These are phyloP conservation scores for Pythium aquatile DNA, from an alignment of 352 stramenopile species.

Conservation along the genomic window DNA sequence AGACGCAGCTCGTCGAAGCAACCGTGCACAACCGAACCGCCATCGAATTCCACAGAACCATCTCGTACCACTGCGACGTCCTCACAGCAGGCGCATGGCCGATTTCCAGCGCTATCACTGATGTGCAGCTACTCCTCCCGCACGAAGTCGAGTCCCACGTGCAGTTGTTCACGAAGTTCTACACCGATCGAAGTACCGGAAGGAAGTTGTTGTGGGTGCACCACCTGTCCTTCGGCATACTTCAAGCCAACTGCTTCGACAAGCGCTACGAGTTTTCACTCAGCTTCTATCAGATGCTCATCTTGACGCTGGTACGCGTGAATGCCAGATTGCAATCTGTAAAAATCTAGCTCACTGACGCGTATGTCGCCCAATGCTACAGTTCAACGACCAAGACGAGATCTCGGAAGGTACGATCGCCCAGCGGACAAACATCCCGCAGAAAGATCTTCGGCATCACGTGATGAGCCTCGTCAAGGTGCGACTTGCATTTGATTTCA, in stretches of 20 bases:
- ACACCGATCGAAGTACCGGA: conserved; percentile 70
- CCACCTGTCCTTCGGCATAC: conserved; percentile 67
- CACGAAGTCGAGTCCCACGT: conserved; percentile 54
- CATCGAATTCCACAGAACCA: conserved; percentile 55
- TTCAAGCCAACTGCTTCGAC: conserved; percentile 67
- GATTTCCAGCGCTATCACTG: conserved; percentile 59
- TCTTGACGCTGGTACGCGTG: conserved; percentile 59
- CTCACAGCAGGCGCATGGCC: conserved; percentile 83
- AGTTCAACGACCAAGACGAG: conserved; percentile 68
- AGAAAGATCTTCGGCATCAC: conserved; percentile 62
- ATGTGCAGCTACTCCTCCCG: conserved; percentile 59
- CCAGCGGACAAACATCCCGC: conserved; percentile 56
- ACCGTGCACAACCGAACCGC: conserved; percentile 35
- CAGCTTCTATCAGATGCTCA: conserved; percentile 85
- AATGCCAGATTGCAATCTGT: neutral
- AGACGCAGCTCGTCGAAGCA: conserved; percentile 42
- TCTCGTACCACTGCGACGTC: conserved; percentile 75
- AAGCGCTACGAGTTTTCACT: conserved; percentile 79
- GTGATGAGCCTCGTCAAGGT: conserved; percentile 77
- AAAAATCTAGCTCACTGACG: neutral
- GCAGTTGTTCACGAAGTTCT: conserved; percentile 81
- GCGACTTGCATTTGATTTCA: neutral
- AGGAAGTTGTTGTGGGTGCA: conserved; percentile 82
- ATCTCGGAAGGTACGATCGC: conserved; percentile 37
- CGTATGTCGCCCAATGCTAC: neutral